phyloP scores from a whole-genome alignment of 2,329 filamentous ascomycete species.

The Fusarium albosuccineum region DNA sequence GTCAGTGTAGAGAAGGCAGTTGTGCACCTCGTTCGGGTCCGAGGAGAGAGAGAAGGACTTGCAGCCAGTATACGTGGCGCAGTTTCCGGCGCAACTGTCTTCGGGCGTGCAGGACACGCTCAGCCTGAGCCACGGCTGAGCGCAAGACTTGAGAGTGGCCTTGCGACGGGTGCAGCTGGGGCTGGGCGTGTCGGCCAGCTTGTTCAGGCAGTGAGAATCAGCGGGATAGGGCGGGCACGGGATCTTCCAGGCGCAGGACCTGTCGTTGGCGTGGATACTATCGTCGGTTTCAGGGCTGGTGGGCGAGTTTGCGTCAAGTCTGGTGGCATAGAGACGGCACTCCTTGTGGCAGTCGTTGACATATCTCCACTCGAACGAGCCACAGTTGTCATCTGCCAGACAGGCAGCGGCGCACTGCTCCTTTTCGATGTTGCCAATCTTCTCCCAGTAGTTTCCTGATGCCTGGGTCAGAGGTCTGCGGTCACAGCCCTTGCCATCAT shows the following conservation, averaged over 20 bases:
- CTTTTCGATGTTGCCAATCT: constrained; percentile 11
- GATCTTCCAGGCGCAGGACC: constrained; percentile 11
- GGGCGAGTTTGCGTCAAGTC: background rate
- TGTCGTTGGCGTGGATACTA: constrained; percentile 8
- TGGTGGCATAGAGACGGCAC: constrained; percentile 3
- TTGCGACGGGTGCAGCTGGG: constrained; percentile 1
- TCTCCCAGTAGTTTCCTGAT: background rate
- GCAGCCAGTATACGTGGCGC: constrained; percentile 8
- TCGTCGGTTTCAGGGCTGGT: background rate
- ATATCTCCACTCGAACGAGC: background rate
- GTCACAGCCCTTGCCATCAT: constrained; percentile 4
- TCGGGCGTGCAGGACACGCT: constrained; percentile 3
- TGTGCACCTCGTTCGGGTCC: background rate
- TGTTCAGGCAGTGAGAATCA: constrained; percentile 8
- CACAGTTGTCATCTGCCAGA: background rate
- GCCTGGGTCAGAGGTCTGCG: background rate
- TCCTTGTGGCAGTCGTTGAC: constrained; percentile 9
- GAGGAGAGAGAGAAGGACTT: constrained; percentile 7
- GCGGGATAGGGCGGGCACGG: background rate
- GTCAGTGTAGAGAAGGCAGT: constrained; percentile 15
- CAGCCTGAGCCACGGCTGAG: constrained; percentile 12
- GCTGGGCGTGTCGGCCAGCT: constrained; percentile 1
- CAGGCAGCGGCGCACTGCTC: constrained; percentile 10
- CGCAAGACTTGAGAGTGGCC: constrained; percentile 11
- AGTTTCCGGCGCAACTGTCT: constrained; percentile 2